phyloP scores from a whole-genome alignment of 148 eudicot genomes.

The Rhododendron simsii region DNA sequence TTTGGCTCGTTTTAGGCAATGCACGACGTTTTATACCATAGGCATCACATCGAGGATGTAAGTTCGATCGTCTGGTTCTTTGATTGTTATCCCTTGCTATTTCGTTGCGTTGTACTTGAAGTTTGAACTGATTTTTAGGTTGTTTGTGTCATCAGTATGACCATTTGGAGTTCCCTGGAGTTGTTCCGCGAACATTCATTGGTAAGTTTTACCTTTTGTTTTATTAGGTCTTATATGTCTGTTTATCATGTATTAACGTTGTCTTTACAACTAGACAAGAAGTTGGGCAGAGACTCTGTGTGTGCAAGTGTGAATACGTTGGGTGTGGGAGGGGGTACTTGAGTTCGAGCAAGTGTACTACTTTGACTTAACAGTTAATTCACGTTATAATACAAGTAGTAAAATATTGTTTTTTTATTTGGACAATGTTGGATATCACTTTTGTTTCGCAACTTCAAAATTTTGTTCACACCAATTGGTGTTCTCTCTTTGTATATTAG shows the following conservation, averaged over 20 bases:
- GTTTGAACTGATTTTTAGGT: constrained; percentile 9
- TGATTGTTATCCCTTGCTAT: not conserved
- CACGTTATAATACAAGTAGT: too few species aligned
- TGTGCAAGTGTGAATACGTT: not conserved
- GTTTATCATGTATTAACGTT: not conserved
- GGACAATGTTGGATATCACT: not conserved
- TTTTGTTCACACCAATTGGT: not conserved
- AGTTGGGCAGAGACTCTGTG: not conserved
- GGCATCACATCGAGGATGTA: constrained; percentile 74
- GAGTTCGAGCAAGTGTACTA: not conserved
- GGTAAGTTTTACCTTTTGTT: constrained; percentile 36
- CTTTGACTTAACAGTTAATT: too few species aligned
- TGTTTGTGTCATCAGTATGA: constrained; percentile 60
- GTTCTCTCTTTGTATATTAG: not conserved
- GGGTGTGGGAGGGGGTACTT: not conserved
- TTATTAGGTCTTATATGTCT: not conserved
- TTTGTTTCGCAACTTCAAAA: not conserved
- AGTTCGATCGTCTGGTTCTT: constrained; percentile 6
- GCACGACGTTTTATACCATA: constrained; percentile 84
- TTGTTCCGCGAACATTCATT: constrained; percentile 90
- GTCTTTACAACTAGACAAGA: not conserved
- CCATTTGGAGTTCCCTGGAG: constrained; percentile 99
- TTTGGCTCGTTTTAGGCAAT: constrained; percentile 53
- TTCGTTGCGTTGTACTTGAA: not conserved
- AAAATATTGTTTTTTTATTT: too few species aligned